phyloP scores from a whole-genome alignment of 2,329 filamentous ascomycete species.

The Claviceps spartinae region DNA sequence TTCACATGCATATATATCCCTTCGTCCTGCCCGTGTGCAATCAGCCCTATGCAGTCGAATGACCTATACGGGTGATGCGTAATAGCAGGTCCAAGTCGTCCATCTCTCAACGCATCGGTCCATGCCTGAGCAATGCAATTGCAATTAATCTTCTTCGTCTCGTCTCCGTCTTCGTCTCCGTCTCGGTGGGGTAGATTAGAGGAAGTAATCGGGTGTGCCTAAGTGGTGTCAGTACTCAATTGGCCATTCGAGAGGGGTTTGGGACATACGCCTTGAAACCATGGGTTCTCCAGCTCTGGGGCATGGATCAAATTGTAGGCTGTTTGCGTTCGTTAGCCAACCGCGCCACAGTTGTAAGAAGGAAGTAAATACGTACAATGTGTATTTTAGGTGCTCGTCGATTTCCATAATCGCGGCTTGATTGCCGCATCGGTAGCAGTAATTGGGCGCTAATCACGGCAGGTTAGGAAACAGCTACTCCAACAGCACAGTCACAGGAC shows the following conservation, averaged over 20 bases:
- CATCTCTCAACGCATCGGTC: background rate
- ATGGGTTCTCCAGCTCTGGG: constrained; percentile 94
- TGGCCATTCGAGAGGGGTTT: too few relatives aligned
- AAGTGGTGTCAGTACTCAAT: constrained; percentile 10
- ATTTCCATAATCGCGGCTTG: constrained; percentile 99
- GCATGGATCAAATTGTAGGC: constrained; percentile 98
- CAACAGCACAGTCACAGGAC: too few relatives aligned
- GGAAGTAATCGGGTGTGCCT: constrained; percentile 96
- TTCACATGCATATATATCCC: background rate
- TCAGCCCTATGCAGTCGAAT: background rate
- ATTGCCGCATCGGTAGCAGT: constrained; percentile 98
- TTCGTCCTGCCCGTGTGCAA: background rate
- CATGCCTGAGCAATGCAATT: constrained; percentile 10
- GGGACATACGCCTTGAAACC: constrained; percentile 72
- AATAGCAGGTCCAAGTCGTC: background rate
- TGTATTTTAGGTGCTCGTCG: constrained; percentile 98
- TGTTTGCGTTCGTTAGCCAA: constrained; percentile 27
- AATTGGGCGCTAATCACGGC: constrained; percentile 54
- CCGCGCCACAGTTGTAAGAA: background rate
- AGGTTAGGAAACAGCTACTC: background rate
- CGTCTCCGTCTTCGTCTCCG: background rate
- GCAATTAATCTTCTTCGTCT: constrained; percentile 16
- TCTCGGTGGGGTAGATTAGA: constrained; percentile 38
- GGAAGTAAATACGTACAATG: constrained; percentile 60
- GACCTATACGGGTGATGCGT: background rate